Percentiles rank a stretch among this genome's conserved stretches.
phyloP scores from a whole-genome alignment of 495 filamentous ascomycete species.

The Aspergillus bridgeri region DNA sequence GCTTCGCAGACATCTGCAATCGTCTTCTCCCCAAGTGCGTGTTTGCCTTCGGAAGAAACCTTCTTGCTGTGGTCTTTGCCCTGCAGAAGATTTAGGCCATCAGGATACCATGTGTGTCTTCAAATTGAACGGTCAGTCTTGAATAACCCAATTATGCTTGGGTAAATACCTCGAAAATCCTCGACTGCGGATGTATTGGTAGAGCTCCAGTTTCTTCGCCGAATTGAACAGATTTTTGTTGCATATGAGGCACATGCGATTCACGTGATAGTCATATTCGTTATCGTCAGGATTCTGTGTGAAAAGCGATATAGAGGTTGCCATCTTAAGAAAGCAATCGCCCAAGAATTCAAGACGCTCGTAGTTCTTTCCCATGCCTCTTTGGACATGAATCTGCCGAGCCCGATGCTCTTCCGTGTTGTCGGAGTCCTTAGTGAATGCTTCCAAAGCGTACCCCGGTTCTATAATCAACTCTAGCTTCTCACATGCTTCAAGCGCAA shows the following conservation, averaged over 20 bases:
- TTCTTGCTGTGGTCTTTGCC: conserved; percentile 59
- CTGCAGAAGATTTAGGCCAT: conserved; percentile 61
- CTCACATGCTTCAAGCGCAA: conserved; percentile 69
- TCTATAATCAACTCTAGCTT: conserved; percentile 57
- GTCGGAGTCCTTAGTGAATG: conserved; percentile 91
- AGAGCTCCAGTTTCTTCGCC: conserved; percentile 60
- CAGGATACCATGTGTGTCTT: conserved; percentile 70
- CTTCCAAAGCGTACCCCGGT: conserved; percentile 75
- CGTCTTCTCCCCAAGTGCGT: conserved; percentile 79
- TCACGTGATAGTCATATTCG: conserved; percentile 86
- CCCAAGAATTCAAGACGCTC: conserved; percentile 93
- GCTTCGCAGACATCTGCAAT: conserved; percentile 98
- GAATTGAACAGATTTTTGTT: conserved; percentile 84
- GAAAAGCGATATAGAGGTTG: conserved; percentile 83
- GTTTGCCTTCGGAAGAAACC: conserved; percentile 50
- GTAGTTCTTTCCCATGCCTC: conserved; percentile 95
- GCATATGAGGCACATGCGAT: conserved; percentile 87
- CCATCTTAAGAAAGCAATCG: conserved; percentile 94
- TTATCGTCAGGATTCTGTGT: conserved; percentile 69
- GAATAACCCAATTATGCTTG: conserved; percentile 4
- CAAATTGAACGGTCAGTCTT: conserved; percentile 5
- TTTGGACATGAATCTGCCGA: conserved; percentile 69
- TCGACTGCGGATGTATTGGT: conserved; percentile 76
- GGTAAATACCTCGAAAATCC: conserved; percentile 66
- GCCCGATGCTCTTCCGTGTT: conserved; percentile 75